A percentile compares a stretch with the other conserved stretches of the same genome.
Evolutionary conservation across 2,329 filamentous ascomycete species (phyloP).

Genomic region (Ilyonectria mors-panacis): DNA sequence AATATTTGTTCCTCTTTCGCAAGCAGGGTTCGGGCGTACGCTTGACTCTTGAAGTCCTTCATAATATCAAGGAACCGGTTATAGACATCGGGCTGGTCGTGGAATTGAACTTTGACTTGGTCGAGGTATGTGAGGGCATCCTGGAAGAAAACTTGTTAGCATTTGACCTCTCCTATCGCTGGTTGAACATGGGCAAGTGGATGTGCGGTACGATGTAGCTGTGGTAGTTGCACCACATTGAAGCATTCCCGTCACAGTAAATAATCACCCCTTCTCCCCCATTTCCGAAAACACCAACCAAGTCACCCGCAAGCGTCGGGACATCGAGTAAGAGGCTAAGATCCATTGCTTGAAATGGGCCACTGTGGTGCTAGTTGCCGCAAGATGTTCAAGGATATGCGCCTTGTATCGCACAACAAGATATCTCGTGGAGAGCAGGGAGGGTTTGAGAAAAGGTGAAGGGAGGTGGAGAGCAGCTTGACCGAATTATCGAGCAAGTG

Average conservation of each 20-base stretch:
- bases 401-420: slow-evolving; percentile 15
- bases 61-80: slow-evolving; percentile 98
- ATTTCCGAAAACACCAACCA: slow-evolving; percentile 42
- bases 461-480: slow-evolving; percentile 15
- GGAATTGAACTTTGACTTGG: slow-evolving; percentile 98
- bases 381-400: slow-evolving; percentile 3
- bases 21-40: slow-evolving; percentile 68
- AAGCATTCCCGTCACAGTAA: slow-evolving; percentile 35
- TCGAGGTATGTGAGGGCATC: slow-evolving; percentile 94
- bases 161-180: background rate
- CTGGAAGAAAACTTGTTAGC: slow-evolving; percentile 51
- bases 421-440: background rate
- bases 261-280: slow-evolving; percentile 43
- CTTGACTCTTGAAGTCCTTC: slow-evolving; percentile 99
- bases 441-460: slow-evolving; percentile 1
- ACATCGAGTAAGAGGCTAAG: slow-evolving; percentile 22
- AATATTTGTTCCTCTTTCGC: slow-evolving; percentile 35
- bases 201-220: slow-evolving; percentile 45
- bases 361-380: background rate
- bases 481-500: slow-evolving; percentile 11
- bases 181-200: background rate
- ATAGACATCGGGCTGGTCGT: slow-evolving; percentile 97
- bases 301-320: slow-evolving; percentile 32
- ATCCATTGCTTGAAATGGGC: slow-evolving; percentile 27
- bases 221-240: slow-evolving; percentile 43